Percentiles rank a stretch among this genome's conserved stretches.
These are phyloP conservation scores for Kodamaea restingae DNA, from an alignment of 805 yeast species.

Conservation along the genomic window DNA sequence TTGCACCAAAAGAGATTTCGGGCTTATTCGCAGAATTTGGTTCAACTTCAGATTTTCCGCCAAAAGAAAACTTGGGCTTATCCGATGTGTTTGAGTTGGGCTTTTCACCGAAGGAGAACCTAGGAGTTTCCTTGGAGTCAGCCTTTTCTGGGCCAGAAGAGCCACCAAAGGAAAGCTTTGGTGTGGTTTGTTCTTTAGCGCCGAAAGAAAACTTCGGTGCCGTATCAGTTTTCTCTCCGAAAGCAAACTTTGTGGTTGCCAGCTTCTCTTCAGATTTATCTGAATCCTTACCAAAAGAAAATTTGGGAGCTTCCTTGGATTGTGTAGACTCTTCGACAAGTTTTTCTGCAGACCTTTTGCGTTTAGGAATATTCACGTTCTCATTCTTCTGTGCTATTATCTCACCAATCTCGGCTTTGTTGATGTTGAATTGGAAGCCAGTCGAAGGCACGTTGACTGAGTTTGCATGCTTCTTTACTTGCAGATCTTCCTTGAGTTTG, in stretches of 20 bases:
- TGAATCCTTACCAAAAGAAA: not conserved
- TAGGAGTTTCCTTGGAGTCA: constrained; percentile 8
- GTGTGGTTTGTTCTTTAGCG: not conserved
- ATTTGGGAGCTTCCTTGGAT: constrained; percentile 1
- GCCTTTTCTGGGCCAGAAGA: constrained; percentile 3
- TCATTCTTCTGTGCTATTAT: constrained; percentile 14
- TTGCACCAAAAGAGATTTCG: constrained; percentile 2
- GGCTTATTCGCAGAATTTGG: no score
- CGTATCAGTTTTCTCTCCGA: constrained; percentile 12
- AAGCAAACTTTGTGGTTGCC: constrained; percentile 13
- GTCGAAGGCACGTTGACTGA: constrained; percentile 26
- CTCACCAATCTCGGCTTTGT: constrained; percentile 24
- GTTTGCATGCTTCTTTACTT: not conserved
- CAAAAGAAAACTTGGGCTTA: constrained; percentile 6
- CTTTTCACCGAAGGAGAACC: constrained; percentile 16
- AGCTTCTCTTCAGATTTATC: no score
- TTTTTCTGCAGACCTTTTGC: constrained; percentile 8
- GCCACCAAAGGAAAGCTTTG: constrained; percentile 3
- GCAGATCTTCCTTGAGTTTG: constrained; percentile 26
- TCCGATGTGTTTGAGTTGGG: constrained; percentile 2
- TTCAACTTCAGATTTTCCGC: no score
- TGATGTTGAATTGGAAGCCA: constrained; percentile 35
- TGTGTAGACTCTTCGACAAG: constrained; percentile 5
- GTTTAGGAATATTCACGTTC: not conserved
- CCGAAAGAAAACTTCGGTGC: constrained; percentile 1